Evolutionary conservation across 352 stramenopile genomes (phyloP), one percentile per base, ranked within the genome.

Genomic region (Pythium apleroticum): DNA sequence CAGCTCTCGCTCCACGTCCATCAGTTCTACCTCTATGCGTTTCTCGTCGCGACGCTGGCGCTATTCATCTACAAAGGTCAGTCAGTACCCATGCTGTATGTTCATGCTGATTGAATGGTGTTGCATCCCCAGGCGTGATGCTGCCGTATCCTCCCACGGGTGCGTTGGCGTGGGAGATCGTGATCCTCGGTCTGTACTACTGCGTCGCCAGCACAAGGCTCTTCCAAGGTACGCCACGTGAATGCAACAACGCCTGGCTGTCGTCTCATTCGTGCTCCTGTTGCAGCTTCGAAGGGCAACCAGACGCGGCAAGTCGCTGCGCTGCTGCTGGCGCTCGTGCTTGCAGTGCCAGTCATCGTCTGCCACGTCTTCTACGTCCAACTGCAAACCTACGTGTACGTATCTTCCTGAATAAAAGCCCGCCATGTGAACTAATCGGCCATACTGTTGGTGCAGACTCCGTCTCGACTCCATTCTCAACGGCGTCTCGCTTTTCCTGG

Each of bases 231-330:
- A 6, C 4, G 22, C 11, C 11, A 3, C n/a, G n/a, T n/a, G n/a
- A n/a, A n/a, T n/a, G n/a, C n/a, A n/a, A n/a, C n/a, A n/a, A n/a
- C n/a, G n/a, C n/a, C n/a, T n/a, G n/a, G n/a, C n/a, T n/a, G n/a
- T n/a, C n/a, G n/a, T n/a, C 33, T 39, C 8, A 39, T 2, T 17
- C 8, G 33, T 15, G 33, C 3, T 39, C 3, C 45, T 20, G 6
- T 27, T n/a, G 24, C 33, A 89, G 84, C 72, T 2, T 92, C 88
- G 19, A 96, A 96, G 70, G 88, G 88, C 52, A 96, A 96, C 71
- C 85, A 88, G 35, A 91, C 79, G 11, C 76, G 78, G 54, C 73
- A 93, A 33, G 72, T 87, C 3, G 67, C 69, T 0, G 80, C 88
- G 30, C 75, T 95, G 17, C 45, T 81, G 28, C 71, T 90, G 46